These are phyloP conservation scores for Gynandropsis gynandra DNA, from an alignment of 345 rosid species.

Conservation along the genomic window DNA sequence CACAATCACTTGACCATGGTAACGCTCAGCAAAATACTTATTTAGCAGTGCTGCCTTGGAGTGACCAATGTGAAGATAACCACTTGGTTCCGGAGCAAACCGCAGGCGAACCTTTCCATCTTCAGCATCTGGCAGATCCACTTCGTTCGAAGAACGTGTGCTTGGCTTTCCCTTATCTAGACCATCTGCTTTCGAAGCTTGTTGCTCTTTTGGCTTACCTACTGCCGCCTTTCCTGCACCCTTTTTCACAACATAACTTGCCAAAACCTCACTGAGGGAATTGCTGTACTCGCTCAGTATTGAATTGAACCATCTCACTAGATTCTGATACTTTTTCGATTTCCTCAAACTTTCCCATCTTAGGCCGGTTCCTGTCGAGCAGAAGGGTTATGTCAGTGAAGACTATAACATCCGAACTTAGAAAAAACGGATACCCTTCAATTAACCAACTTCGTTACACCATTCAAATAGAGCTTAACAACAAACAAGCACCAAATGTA, in stretches of 20 bases:
- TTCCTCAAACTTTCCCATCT: slow-evolving; percentile 96
- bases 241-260: slow-evolving; percentile 47
- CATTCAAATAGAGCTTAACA: neutral
- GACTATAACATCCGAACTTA: slow-evolving; percentile 5
- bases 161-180: slow-evolving; percentile 51
- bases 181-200: slow-evolving; percentile 31
- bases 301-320: slow-evolving; percentile 85
- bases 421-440: neutral
- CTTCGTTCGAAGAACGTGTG: slow-evolving; percentile 23
- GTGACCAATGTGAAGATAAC: slow-evolving; percentile 74
- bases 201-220: slow-evolving; percentile 42
- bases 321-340: slow-evolving; percentile 73
- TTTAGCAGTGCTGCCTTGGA: slow-evolving; percentile 69
- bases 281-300: slow-evolving; percentile 47
- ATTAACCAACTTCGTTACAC: neutral
- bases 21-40: slow-evolving; percentile 61
- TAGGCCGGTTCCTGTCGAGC: slow-evolving; percentile 50
- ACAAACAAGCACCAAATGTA: neutral
- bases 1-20: slow-evolving; percentile 56
- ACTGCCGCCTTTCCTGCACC: slow-evolving; percentile 49
- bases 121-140: slow-evolving; percentile 68
- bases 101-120: slow-evolving; percentile 57
- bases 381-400: slow-evolving; percentile 1
- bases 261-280: slow-evolving; percentile 40
- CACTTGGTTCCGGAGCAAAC: slow-evolving; percentile 83